A percentile compares a stretch with the other conserved stretches of the same genome.
Conservation (phyloP, 371 early-diverging fungal genomes). For the Gilbertella persicaria region DNA sequence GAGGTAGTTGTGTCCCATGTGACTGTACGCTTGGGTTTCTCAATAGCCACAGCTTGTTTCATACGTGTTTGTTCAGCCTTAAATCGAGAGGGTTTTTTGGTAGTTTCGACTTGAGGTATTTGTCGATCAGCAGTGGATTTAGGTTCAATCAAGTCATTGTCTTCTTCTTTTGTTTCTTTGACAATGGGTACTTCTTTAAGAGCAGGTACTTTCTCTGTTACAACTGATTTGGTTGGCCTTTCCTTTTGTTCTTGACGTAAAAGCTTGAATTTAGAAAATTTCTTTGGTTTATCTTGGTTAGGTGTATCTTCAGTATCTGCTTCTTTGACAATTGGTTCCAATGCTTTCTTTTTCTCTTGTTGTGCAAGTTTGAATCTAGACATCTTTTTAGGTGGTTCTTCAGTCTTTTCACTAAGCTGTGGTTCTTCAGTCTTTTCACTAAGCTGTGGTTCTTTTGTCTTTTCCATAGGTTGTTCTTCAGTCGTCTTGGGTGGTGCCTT, state of each 20-base stretch:
- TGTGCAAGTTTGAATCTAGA: conserved; percentile 25
- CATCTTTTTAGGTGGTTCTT: conserved; percentile 13
- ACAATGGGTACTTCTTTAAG: not conserved
- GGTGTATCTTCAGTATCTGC: not conserved
- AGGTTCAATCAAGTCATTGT: not conserved
- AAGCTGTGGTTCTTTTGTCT: not conserved
- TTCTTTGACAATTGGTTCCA: not conserved
- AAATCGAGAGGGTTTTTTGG: conserved; percentile 34
- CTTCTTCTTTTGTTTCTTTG: conserved; percentile 1
- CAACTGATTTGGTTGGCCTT: not conserved
- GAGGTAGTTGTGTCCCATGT: conserved; percentile 33
- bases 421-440: too few relatives aligned
- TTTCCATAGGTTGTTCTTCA: not conserved
- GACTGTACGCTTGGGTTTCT: conserved; percentile 24
- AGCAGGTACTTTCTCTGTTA: not conserved
- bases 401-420: conserved; percentile 1
- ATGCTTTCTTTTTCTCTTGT: conserved; percentile 11
- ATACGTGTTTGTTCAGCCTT: conserved; percentile 19
- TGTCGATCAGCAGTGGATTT: conserved; percentile 1
- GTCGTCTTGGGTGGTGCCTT: conserved; percentile 17
- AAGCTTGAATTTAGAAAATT: conserved; percentile 23
- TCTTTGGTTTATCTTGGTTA: conserved; percentile 5
- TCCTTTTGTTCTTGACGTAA: conserved; percentile 16
- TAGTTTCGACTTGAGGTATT: conserved; percentile 8
- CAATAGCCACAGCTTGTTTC: conserved; percentile 1